Evolutionary conservation across 2,329 filamentous ascomycete species (phyloP).

Genomic region (Neurospora sp.): DNA sequence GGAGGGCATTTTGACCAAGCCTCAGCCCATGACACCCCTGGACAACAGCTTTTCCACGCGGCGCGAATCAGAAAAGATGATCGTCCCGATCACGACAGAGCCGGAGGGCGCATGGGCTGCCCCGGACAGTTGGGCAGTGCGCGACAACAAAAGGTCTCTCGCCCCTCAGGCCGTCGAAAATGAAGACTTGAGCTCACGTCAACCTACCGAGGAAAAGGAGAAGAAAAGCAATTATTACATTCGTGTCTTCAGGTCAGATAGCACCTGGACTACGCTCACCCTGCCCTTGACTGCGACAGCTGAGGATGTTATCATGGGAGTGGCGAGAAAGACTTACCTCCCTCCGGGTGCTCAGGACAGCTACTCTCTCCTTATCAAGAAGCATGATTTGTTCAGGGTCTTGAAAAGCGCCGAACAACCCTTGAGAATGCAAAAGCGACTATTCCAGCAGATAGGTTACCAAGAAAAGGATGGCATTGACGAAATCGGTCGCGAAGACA

Average conservation of each 20-base stretch:
- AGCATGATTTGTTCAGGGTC: slow-evolving; percentile 80
- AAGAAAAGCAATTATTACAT: slow-evolving; percentile 77
- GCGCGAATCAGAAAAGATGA: slow-evolving; percentile 31
- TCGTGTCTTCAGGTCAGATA: slow-evolving; percentile 87
- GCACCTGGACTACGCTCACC: slow-evolving; percentile 87
- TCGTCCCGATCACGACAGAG: slow-evolving; percentile 32
- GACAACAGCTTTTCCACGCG: slow-evolving; percentile 29
- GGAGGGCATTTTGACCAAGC: slow-evolving; percentile 76
- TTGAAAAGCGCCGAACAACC: slow-evolving; percentile 71
- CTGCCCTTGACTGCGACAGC: slow-evolving; percentile 77
- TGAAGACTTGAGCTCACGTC: slow-evolving; percentile 52
- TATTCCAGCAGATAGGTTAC: slow-evolving; percentile 88
- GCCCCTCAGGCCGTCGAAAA: slow-evolving; percentile 52
- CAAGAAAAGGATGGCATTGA: slow-evolving; percentile 78
- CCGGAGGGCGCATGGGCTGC: slow-evolving; percentile 69
- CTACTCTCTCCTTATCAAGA: slow-evolving; percentile 91
- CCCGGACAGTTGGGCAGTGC: slow-evolving; percentile 93
- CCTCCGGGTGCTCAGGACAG: slow-evolving; percentile 76
- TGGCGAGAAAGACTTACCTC: slow-evolving; percentile 89
- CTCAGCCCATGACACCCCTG: slow-evolving; percentile 61
- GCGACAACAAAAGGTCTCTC: slow-evolving; percentile 34
- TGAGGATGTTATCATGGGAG: slow-evolving; percentile 74
- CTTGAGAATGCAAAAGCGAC: slow-evolving; percentile 79
- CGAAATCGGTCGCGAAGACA: slow-evolving; percentile 91
- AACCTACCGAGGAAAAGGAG: slow-evolving; percentile 59